These are phyloP conservation scores for Lanmaoa rubissima DNA, from an alignment of 768 basidiomycete species.

Conservation along the genomic window DNA sequence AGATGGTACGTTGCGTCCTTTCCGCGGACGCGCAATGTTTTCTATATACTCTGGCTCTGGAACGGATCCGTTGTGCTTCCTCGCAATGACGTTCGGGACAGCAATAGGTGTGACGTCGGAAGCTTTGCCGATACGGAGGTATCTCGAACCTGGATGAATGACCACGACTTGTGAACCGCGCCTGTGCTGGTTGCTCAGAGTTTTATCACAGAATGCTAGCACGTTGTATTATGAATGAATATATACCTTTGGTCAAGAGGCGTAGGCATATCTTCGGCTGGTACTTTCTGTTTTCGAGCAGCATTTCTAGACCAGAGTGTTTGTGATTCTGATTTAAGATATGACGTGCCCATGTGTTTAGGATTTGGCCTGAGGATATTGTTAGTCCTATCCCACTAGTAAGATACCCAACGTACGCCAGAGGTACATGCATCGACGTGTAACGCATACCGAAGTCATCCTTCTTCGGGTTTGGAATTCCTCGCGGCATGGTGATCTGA, in stretches of 20 bases:
- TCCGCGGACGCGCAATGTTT: constrained; percentile 55
- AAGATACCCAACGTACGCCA: constrained; percentile 48
- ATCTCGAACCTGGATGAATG: constrained; percentile 77
- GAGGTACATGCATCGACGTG: constrained; percentile 78
- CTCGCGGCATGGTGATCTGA: constrained; percentile 64
- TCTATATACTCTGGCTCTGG: constrained; percentile 45
- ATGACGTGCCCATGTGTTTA: constrained; percentile 75
- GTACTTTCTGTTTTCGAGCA: constrained; percentile 47
- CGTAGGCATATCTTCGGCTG: constrained; percentile 38
- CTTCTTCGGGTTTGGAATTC: constrained; percentile 74
- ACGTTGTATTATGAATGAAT: constrained; percentile 4
- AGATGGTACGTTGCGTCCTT: constrained; percentile 26
- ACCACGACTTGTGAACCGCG: constrained; percentile 79
- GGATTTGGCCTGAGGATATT: constrained; percentile 59
- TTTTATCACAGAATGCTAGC: constrained; percentile 20
- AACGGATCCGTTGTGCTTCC: constrained; percentile 50
- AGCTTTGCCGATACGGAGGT: constrained; percentile 69
- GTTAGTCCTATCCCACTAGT: constrained; percentile 12
- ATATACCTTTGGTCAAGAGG: constrained; percentile 48
- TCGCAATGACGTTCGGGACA: constrained; percentile 72
- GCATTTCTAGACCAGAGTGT: constrained; percentile 73
- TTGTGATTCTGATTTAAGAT: constrained; percentile 75
- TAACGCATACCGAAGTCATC: constrained; percentile 83
- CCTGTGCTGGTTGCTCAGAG: constrained; percentile 40
- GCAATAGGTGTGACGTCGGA: constrained; percentile 71